Evolutionary conservation across 371 early-diverging fungal genomes (phyloP).

Genomic region (Mortierella sp.): DNA sequence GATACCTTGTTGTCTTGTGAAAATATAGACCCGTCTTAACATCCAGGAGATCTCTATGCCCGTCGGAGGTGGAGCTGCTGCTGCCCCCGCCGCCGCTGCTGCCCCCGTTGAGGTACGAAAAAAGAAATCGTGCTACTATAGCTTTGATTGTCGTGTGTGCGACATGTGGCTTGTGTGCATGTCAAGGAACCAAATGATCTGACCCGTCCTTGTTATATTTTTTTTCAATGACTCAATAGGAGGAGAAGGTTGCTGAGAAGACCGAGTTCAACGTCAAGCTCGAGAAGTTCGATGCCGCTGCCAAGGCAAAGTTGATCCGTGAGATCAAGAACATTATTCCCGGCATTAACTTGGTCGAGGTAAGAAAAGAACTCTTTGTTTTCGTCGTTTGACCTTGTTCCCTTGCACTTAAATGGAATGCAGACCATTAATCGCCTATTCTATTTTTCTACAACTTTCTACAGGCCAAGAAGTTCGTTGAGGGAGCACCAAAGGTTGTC

Average conservation of each 20-base stretch:
- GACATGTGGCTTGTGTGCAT: neutral
- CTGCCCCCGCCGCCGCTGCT: slow-evolving; percentile 76
- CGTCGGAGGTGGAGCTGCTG: slow-evolving; percentile 75
- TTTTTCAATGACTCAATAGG: slow-evolving; percentile 47
- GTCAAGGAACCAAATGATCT: neutral
- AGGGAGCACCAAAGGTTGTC: slow-evolving; percentile 95
- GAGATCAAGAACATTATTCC: slow-evolving; percentile 96
- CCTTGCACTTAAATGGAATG: no score
- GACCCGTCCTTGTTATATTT: no score
- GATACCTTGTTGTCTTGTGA: neutral
- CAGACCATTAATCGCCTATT: no score
- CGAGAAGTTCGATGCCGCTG: slow-evolving; percentile 94
- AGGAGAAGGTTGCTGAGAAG: slow-evolving; percentile 91
- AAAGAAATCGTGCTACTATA: neutral
- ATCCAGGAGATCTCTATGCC: slow-evolving; percentile 95
- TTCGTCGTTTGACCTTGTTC: no score
- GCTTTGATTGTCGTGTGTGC: neutral
- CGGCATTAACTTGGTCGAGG: slow-evolving; percentile 94
- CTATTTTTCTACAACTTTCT: slow-evolving; percentile 25
- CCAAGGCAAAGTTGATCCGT: slow-evolving; percentile 98
- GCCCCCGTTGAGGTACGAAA: slow-evolving; percentile 63
- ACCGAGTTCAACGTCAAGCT: slow-evolving; percentile 95
- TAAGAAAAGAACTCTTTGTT: slow-evolving; percentile 42
- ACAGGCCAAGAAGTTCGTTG: slow-evolving; percentile 98
- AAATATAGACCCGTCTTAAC: slow-evolving; percentile 83